phyloP scores from a whole-genome alignment of 2,329 filamentous ascomycete species.

The Ophiobolus disseminans region DNA sequence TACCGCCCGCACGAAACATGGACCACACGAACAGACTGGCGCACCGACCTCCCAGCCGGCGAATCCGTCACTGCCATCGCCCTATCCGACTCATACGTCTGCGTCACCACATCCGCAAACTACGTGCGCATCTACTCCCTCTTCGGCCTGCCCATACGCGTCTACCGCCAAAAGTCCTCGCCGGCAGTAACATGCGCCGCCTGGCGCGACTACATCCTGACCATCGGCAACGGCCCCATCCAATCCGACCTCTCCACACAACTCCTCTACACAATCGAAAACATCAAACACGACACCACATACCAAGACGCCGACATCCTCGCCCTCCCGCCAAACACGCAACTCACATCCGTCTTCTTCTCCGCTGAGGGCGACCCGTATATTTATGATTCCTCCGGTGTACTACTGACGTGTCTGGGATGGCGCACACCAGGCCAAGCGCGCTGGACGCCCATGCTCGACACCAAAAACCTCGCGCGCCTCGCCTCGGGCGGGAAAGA shows the following conservation, averaged over 20 bases:
- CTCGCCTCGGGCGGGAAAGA: slow-evolving; percentile 84
- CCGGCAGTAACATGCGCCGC: slow-evolving; percentile 92
- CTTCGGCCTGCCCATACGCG: slow-evolving; percentile 85
- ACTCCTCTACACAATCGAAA: slow-evolving; percentile 90
- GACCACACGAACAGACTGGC: slow-evolving; percentile 90
- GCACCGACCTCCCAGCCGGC: slow-evolving; percentile 83
- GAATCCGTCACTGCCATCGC: slow-evolving; percentile 89
- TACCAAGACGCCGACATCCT: slow-evolving; percentile 94
- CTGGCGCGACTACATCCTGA: slow-evolving; percentile 96
- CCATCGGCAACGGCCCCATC: slow-evolving; percentile 89
- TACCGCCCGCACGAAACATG: slow-evolving; percentile 97
- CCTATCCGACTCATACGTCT: slow-evolving; percentile 87
- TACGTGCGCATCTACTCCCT: slow-evolving; percentile 94
- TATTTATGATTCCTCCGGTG: slow-evolving; percentile 92
- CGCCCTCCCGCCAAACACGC: slow-evolving; percentile 76
- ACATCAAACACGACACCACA: slow-evolving; percentile 91
- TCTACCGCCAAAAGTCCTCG: slow-evolving; percentile 89
- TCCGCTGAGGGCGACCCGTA: slow-evolving; percentile 93
- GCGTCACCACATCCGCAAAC: slow-evolving; percentile 83
- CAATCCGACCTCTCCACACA: slow-evolving; percentile 78
- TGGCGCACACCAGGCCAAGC: slow-evolving; percentile 89
- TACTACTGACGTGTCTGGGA: slow-evolving; percentile 84
- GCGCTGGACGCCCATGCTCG: slow-evolving; percentile 88
- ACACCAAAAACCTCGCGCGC: slow-evolving; percentile 83
- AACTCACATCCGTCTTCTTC: slow-evolving; percentile 85